These are phyloP conservation scores for Kingdonia uniflora DNA, from an alignment of 164 flowering plant species.

Conservation along the genomic window DNA sequence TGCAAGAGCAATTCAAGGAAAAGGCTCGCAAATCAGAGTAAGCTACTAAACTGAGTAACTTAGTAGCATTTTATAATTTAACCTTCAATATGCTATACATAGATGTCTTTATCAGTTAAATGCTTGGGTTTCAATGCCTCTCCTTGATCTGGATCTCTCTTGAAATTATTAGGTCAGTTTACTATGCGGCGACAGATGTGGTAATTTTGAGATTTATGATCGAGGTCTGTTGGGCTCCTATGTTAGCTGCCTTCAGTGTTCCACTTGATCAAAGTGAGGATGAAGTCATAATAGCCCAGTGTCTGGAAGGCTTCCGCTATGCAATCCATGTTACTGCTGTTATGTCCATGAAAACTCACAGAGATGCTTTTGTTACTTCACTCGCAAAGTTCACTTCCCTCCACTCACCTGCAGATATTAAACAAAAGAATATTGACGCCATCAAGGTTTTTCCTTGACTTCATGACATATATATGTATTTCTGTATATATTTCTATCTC, in stretches of 20 bases:
- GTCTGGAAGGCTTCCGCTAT: conserved; percentile 82
- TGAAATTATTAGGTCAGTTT: conserved; percentile 75
- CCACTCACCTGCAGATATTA: conserved; percentile 98
- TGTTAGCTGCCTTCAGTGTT: conserved; percentile 99
- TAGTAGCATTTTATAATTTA: not conserved
- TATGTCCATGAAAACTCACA: conserved; percentile 99
- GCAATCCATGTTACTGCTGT: conserved; percentile 97
- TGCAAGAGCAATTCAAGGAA: conserved; percentile 98
- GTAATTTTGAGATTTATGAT: conserved; percentile 93
- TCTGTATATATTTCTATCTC: too few species aligned
- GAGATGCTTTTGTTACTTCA: conserved; percentile 98
- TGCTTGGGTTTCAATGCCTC: not conserved
- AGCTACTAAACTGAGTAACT: conserved; percentile 16
- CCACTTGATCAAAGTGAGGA: conserved; percentile 99
- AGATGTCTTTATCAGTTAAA: too few species aligned
- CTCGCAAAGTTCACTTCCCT: conserved; percentile 96
- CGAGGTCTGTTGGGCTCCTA: conserved; percentile 99
- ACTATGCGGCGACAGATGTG: conserved; percentile 97
- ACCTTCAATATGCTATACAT: too few species aligned
- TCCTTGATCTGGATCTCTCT: conserved; percentile 11
- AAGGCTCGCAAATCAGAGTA: conserved; percentile 99
- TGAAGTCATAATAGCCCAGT: conserved; percentile 59
- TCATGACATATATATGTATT: not conserved
- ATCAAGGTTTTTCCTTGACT: conserved; percentile 51
- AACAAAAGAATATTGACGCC: conserved; percentile 91